phyloP scores from a whole-genome alignment of 148 eudicot species.

The Suaeda aralocaspica region DNA sequence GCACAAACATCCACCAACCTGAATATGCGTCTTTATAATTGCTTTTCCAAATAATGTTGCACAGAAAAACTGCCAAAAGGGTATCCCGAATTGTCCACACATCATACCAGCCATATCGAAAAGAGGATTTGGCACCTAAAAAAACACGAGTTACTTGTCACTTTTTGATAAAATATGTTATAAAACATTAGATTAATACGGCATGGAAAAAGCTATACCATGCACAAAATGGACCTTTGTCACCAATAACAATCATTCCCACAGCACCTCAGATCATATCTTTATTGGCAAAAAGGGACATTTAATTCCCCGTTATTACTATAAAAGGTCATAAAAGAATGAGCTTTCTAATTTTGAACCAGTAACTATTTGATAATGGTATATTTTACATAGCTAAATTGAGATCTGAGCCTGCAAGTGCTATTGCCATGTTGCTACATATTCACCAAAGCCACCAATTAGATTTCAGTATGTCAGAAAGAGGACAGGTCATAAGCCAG shows the following conservation, averaged over 20 bases:
- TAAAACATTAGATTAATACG: not conserved
- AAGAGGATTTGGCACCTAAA: slow-evolving; percentile 92
- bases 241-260: not conserved
- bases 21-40: slow-evolving; percentile 87
- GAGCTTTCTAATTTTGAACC: too few species aligned
- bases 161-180: not conserved
- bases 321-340: too few species aligned
- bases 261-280: too few species aligned
- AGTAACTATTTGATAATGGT: too few species aligned
- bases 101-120: slow-evolving; percentile 99
- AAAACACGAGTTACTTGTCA: slow-evolving; percentile 21
- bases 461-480: too few species aligned
- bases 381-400: too few species aligned
- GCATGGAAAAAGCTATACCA: not conserved
- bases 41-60: slow-evolving; percentile 94
- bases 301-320: too few species aligned
- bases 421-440: too few species aligned
- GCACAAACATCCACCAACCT: slow-evolving; percentile 41
- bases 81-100: slow-evolving; percentile 97
- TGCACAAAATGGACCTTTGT: not conserved
- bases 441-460: too few species aligned
- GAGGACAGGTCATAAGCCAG: too few species aligned
- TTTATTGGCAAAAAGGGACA: too few species aligned
- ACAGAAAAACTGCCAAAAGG: slow-evolving; percentile 93
- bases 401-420: too few species aligned